Base-by-base conservation (phyloP, 2,329 filamentous ascomycete species). In the Helotiales sp. region DNA sequence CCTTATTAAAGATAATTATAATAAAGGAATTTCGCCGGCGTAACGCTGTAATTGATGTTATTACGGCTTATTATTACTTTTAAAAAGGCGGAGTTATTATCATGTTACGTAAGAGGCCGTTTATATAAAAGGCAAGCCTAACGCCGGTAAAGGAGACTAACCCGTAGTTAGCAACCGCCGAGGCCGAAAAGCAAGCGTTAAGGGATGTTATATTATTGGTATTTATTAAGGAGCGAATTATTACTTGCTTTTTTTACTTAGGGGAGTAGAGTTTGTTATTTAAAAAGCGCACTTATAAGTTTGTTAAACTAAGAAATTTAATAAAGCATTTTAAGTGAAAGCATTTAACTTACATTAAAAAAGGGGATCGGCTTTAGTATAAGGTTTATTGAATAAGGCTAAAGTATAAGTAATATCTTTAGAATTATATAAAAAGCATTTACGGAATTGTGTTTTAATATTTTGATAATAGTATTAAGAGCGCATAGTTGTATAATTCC, bases 21-120 rank as follows among this genome's bases (percentile, higher is more conserved):
- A 62, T 69, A 54, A 61, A 69, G 60, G 67, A 71, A 65, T 64
- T 69, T 30, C 57, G 55, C 67, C 63, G 60, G 20, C 69, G 70
- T 52, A 77, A 73, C 22, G 68, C 71, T 50, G 71, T 72, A 45
- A 77, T 78, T 59, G 61, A 77, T 71, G 66, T 68, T 30, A 72
- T 75, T 57, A 68, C 70, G 70, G 63, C 67, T 61, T 76, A 75
- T 65, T 73, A 62, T 65, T 37, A 68, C 61, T 70, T 72, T 57
- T 47, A 70, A 47, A 61, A 70, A 30, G 63, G 62, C n/a, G 54
- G 66, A 69, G 64, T 66, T 65, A 62, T 43, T 70, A 47, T 66
- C 32, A 8, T 28, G 55, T 65, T 61, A 68, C 66, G 61, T 58
- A 57, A 30, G 32, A 71, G 64, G 63, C 50, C 61, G 60, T 66